phyloP scores from a whole-genome alignment of 2,329 filamentous ascomycete species.

The Teratosphaeria destructans region DNA sequence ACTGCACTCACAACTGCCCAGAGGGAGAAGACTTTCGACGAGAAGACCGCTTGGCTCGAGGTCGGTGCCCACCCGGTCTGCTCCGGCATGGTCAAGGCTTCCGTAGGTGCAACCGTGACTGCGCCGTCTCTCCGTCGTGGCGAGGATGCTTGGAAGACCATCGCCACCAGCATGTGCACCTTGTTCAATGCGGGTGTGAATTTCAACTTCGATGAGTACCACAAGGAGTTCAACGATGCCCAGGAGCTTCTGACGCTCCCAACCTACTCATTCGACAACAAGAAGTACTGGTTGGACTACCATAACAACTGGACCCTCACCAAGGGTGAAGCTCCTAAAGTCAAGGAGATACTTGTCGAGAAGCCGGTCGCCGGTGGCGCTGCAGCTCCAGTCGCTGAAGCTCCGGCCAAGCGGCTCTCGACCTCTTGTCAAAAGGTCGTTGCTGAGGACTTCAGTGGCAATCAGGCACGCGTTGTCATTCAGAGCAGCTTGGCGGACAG shows the following conservation, averaged over 20 bases:
- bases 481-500: slow-evolving; percentile 57
- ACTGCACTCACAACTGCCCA: slow-evolving; percentile 51
- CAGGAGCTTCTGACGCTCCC: slow-evolving; percentile 56
- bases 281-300: slow-evolving; percentile 65
- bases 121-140: slow-evolving; percentile 52
- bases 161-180: slow-evolving; percentile 47
- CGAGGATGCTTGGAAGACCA: slow-evolving; percentile 54
- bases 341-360: slow-evolving; percentile 29
- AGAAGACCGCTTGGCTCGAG: slow-evolving; percentile 61
- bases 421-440: slow-evolving; percentile 57
- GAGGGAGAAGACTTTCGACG: slow-evolving; percentile 48
- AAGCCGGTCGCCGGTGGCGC: slow-evolving; percentile 22
- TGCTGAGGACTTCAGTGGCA: slow-evolving; percentile 51
- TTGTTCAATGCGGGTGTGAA: slow-evolving; percentile 53
- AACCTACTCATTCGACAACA: slow-evolving; percentile 57
- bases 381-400: slow-evolving; percentile 30
- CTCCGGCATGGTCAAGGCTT: slow-evolving; percentile 56
- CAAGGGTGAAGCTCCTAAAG: slow-evolving; percentile 49
- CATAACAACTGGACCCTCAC: slow-evolving; percentile 60
- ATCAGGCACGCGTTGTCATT: slow-evolving; percentile 49
- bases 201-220: slow-evolving; percentile 62
- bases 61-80: slow-evolving; percentile 65
- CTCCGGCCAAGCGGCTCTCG: slow-evolving; percentile 44
- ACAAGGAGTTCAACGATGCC: slow-evolving; percentile 48
- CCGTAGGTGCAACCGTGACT: slow-evolving; percentile 46